Percentiles rank a stretch among this genome's conserved stretches.
These are phyloP conservation scores for Vickermania ingenoplastis DNA, from an alignment of 208 protist species.

Conservation along the genomic window DNA sequence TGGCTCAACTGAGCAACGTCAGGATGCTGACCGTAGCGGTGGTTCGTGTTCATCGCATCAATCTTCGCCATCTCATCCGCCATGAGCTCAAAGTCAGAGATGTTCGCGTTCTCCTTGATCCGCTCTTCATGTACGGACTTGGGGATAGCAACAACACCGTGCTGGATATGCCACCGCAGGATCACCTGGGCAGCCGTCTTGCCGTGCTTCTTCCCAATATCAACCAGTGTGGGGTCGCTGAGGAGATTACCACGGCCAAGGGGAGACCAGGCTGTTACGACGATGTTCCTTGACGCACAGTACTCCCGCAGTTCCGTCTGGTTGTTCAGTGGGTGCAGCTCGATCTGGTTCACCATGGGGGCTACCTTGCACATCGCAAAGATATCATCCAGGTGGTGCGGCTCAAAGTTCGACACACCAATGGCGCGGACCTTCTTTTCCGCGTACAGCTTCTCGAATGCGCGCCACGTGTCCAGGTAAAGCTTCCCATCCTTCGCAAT, in stretches of 20 bases:
- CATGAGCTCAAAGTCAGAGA: conserved; percentile 55
- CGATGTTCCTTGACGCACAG: conserved; percentile 52
- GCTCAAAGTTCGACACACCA: conserved; percentile 83
- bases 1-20: too few relatives aligned
- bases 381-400: conserved; percentile 40
- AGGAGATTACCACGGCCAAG: conserved; percentile 46
- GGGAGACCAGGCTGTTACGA: conserved; percentile 70
- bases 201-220: conserved; percentile 20
- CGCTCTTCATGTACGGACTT: conserved; percentile 70
- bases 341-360: conserved; percentile 86
- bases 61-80: conserved; percentile 47
- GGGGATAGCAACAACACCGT: conserved; percentile 67
- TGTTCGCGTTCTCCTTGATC: conserved; percentile 74
- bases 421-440: conserved; percentile 74
- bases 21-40: conserved; percentile 29
- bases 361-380: conserved; percentile 42
- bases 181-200: conserved; percentile 52
- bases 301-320: conserved; percentile 51
- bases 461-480: conserved; percentile 68
- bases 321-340: conserved; percentile 70
- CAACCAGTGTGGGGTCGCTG: conserved; percentile 9
- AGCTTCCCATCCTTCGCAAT: conserved; percentile 26
- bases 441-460: conserved; percentile 75
- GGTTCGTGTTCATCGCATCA: conserved; percentile 31
- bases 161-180: conserved; percentile 55